Evolutionary conservation across 768 basidiomycete species (phyloP), one percentile per base, ranked within the genome.

Genomic region (Calocybe cyanea): DNA sequence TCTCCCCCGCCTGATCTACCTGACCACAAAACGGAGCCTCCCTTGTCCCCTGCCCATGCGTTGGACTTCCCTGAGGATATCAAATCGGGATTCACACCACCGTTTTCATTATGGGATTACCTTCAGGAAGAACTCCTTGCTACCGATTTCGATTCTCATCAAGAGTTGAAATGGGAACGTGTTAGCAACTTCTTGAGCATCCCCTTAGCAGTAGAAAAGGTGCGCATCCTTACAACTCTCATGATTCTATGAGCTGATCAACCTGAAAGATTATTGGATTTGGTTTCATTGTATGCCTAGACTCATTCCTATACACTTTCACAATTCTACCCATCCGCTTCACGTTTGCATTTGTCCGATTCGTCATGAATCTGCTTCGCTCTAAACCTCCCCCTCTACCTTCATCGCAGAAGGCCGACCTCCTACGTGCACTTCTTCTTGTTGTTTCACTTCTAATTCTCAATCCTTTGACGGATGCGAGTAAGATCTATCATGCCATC

Each of bases 401-500:
- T 14, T 81, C 90, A 24, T 83, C 92, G 1, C 92, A 94, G 58
- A 95, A 97, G 61, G 91, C 92, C 2, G 93, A 96, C 63, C 78
- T 99, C 10, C 67, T 96, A n/a, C 81, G 91, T 38, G 78, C 80
- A 19, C 66, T 91, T 7, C 72, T 99, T 2, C 75, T 99, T 17
- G 60, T 85, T 1, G 61, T 84, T 20, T 88, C 93, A 0, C 76
- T 93, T 38, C 53, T 81, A 14, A 75, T 94, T 17, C 72, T 97
- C 4, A 75, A 83, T 25, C 84, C 87, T 1, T 74, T 93, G 32
- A 93, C 94, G 6, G 95, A 99, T 60, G 88, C 92, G 8, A 95
- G 92, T 66, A 93, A 94, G 70, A 95, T 99, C 54, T 99, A 99
- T 57, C 96, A 99, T 58, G 87, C 86, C 13, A 97, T 99, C 45